Conservation (phyloP, 495 filamentous ascomycete species). For the Ascobolus immersus region DNA sequence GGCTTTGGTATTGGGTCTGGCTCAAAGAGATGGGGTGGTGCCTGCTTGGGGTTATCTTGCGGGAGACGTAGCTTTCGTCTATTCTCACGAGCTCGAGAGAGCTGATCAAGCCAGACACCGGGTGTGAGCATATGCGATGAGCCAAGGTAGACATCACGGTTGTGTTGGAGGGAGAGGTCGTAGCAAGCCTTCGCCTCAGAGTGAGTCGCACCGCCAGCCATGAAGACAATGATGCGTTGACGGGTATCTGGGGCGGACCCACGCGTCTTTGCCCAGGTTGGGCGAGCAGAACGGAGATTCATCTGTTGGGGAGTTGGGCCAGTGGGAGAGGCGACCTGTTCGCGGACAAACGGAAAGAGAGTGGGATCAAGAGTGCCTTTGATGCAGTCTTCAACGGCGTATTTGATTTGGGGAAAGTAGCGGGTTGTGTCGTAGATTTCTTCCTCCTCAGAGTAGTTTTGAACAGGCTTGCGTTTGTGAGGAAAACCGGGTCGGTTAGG, state of each 20-base stretch:
- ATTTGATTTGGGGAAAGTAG: conserved; percentile 45
- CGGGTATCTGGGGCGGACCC: conserved; percentile 49
- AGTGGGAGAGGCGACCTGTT: conserved; percentile 32
- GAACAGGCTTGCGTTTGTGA: conserved; percentile 16
- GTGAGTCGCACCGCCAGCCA: conserved; percentile 89
- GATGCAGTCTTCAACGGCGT: conserved; percentile 53
- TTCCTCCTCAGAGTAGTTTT: conserved; percentile 24
- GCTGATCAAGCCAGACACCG: conserved; percentile 49
- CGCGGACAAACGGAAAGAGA: conserved; percentile 60
- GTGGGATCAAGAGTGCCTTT: conserved; percentile 38
- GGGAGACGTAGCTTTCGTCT: conserved; percentile 55
- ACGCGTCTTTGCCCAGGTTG: conserved; percentile 75
- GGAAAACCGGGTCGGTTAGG: conserved; percentile 41
- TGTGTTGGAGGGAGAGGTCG: conserved; percentile 43
- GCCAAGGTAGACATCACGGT: conserved; percentile 68
- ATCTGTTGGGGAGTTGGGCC: conserved; percentile 33
- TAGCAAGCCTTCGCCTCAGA: conserved; percentile 75
- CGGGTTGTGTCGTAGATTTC: conserved; percentile 41
- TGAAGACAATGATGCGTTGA: conserved; percentile 81
- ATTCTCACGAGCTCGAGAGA: conserved; percentile 51
- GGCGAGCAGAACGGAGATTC: conserved; percentile 66
- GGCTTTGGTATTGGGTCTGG: conserved; percentile 15
- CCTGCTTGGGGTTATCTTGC: conserved; percentile 50
- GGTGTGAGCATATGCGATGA: conserved; percentile 79
- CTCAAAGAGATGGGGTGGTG: conserved; percentile 72